Evolutionary conservation across 1,139 yeast species (phyloP).

Genomic region (Candida sanyaensis): DNA sequence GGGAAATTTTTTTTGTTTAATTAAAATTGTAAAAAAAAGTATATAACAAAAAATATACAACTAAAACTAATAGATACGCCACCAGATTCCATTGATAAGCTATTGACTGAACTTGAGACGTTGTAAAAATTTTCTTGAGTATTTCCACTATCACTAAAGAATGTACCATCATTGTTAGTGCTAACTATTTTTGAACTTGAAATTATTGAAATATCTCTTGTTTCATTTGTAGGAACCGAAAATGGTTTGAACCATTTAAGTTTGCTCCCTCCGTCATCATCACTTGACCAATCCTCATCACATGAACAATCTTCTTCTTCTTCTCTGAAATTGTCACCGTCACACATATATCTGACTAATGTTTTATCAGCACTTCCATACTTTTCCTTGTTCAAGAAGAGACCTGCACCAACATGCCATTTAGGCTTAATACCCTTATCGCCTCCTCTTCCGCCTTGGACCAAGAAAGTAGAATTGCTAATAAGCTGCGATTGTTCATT

Average conservation of each 20-base stretch:
- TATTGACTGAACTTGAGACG: not conserved
- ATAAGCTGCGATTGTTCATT: not conserved
- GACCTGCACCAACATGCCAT: conserved; percentile 18
- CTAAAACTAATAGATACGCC: not conserved
- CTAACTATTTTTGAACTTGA: conserved; percentile 2
- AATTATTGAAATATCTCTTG: conserved; percentile 3
- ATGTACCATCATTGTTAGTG: not conserved
- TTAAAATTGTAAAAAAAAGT: conserved; percentile 4
- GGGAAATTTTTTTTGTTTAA: no score
- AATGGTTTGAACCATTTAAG: conserved; percentile 9
- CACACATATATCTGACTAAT: not conserved
- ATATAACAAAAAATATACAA: not conserved
- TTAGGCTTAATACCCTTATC: conserved; percentile 6
- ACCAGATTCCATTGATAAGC: not conserved
- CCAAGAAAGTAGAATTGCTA: not conserved
- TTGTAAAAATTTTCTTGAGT: not conserved
- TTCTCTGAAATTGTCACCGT: no score
- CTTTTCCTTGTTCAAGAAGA: conserved; percentile 15
- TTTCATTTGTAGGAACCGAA: conserved; percentile 4
- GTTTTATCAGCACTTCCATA: not conserved
- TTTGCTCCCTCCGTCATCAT: conserved; percentile 2
- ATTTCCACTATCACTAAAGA: not conserved
- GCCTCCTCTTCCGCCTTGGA: not conserved
- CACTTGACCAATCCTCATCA: conserved; percentile 9
- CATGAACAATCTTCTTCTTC: conserved; percentile 5